phyloP scores from a whole-genome alignment of 345 rosid genomes.

The Eucalyptus erythrocorys region DNA sequence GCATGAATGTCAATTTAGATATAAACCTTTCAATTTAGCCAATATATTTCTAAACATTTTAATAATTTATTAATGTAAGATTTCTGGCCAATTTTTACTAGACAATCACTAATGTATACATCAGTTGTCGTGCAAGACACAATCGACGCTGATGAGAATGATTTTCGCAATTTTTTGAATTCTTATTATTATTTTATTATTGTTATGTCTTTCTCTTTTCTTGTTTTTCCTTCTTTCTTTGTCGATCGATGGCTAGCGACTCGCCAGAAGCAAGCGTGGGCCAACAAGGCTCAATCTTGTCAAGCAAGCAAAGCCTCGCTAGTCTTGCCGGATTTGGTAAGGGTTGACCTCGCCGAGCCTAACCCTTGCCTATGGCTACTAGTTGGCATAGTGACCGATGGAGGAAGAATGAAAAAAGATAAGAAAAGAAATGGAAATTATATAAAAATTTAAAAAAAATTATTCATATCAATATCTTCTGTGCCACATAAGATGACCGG shows the following conservation, averaged over 20 bases:
- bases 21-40: accelerated
- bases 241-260: neutral
- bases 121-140: accelerated
- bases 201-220: neutral
- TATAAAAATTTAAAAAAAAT: neutral
- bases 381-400: accelerated
- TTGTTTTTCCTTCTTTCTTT: neutral
- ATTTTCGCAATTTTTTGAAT: neutral
- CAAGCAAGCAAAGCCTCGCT: neutral
- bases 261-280: neutral
- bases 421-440: neutral
- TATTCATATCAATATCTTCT: accelerated
- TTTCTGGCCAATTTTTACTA: neutral
- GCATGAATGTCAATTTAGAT: accelerated
- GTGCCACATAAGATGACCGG: accelerated
- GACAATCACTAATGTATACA: neutral
- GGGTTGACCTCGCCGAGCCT: neutral
- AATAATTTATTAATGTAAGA: neutral
- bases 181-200: too few relatives aligned
- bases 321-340: neutral
- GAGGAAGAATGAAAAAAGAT: neutral
- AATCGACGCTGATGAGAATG: accelerated
- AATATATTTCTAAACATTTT: neutral
- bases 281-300: neutral
- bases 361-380: neutral